A percentile compares a stretch with the other conserved stretches of the same genome.
Evolutionary conservation across 1,284 basidiomycete species (phyloP).

Genomic region (Peniophora sp.): DNA sequence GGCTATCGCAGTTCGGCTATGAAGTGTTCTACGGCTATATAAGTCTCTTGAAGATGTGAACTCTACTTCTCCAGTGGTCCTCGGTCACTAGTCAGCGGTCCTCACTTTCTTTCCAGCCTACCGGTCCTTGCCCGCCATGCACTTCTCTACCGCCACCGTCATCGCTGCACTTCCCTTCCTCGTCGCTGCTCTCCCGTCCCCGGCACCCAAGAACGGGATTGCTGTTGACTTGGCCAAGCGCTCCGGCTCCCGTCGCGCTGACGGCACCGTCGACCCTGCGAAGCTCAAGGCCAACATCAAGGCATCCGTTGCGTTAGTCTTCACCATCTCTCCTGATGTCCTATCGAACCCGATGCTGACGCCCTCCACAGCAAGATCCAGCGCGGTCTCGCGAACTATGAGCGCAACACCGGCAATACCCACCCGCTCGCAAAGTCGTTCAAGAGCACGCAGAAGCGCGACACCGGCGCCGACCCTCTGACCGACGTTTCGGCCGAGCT

Average conservation of each 20-base stretch:
- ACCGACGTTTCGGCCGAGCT: slow-evolving; percentile 7
- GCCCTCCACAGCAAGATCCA: slow-evolving; percentile 4
- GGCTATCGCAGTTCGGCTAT: too few relatives aligned
- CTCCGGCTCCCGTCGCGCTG: background rate
- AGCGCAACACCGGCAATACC: slow-evolving; percentile 7
- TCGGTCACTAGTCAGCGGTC: too few relatives aligned
- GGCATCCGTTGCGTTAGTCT: slow-evolving; percentile 3
- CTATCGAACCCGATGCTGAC: too few relatives aligned
- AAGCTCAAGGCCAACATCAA: background rate
- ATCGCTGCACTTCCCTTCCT: background rate
- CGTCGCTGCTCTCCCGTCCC: background rate
- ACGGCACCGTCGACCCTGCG: background rate
- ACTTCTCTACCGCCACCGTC: background rate
- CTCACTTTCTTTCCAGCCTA: background rate
- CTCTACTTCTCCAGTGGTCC: too few relatives aligned
- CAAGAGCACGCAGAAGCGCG: slow-evolving; percentile 3
- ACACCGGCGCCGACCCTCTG: slow-evolving; percentile 3
- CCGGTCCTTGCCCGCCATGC: background rate
- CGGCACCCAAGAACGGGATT: background rate
- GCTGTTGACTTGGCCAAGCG: slow-evolving; percentile 8
- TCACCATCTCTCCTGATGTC: background rate
- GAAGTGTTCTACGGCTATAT: too few relatives aligned
- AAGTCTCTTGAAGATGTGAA: too few relatives aligned
- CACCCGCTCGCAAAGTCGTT: slow-evolving; percentile 5
- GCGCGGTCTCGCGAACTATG: slow-evolving; percentile 3